Base-by-base conservation (phyloP, 2,329 filamentous ascomycete genomes). In the Lachnellula occidentalis region DNA sequence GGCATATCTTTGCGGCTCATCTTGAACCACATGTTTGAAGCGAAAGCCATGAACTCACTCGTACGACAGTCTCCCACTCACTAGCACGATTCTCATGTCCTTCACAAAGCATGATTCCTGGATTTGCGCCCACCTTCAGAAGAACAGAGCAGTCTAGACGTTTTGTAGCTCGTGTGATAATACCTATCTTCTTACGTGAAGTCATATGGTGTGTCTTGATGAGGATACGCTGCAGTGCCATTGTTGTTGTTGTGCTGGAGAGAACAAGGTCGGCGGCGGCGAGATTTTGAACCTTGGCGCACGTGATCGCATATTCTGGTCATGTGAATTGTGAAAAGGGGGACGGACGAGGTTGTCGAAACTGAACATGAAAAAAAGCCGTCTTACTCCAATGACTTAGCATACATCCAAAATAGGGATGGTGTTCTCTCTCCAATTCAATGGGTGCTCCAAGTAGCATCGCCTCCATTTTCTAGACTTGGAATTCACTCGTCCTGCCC, bases 201-300 rank as follows among this genome's bases (percentile, higher is more conserved):
- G 87, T 91, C 66, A 92, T 90, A 69, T 92, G 88, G 63, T 92
- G 88, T 0, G 88, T 92, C 50, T 86, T 81, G 57, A 92, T 88
- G 45, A 92, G 74, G 31, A 86, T 80, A 66, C 65, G 62, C 11
- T 57, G 31, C 11, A 60, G 46, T 36, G 34, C 19, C 41, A 43
- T 43, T 9, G 8, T 21, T 21, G 19, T 43, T 21, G 41, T 12
- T 14, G 19, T 3, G n/a, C 12, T 19, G 41, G 21, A 21, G 21
- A 19, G 41, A 43, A 43, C 17, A 21, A 43, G 41, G 17, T 7
- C 17, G 19, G 24, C 6, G 41, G 12, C 21, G n/a, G 12, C n/a
- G 41, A 22, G 15, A 21, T 24, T 6, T 22, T 11, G 27, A 21
- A 43, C 12, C 41, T 43, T 43, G 41, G 41, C 41, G 19, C 41